A percentile compares a stretch with the other conserved stretches of the same genome.
Conservation (phyloP, 2,329 filamentous ascomycete genomes). For the Bipolaris oryzae region DNA sequence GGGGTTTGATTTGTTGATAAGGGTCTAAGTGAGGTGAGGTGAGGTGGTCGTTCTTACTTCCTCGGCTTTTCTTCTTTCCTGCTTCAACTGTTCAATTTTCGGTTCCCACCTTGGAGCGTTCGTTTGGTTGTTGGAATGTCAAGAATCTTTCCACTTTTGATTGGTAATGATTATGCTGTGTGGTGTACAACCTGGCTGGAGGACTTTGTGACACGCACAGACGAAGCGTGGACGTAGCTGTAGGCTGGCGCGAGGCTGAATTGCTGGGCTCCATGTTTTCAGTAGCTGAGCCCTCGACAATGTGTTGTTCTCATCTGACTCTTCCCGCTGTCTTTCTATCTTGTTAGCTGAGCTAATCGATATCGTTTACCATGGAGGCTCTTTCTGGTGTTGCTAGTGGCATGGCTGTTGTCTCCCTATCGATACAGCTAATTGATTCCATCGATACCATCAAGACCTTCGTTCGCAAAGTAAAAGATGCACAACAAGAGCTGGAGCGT, state of each 20-base stretch:
- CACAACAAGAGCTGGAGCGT: slow-evolving; percentile 19
- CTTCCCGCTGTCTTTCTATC: not conserved
- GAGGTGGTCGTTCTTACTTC: not conserved
- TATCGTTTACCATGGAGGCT: slow-evolving; percentile 14
- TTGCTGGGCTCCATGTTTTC: not conserved
- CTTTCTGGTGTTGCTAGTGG: slow-evolving; percentile 23
- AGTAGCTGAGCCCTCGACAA: not conserved
- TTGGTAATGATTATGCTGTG: no score
- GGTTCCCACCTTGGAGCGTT: no score
- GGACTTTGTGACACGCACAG: no score
- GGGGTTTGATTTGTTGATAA: not conserved
- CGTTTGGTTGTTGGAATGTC: no score
- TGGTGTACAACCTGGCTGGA: no score
- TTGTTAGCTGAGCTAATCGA: not conserved
- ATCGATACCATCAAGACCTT: slow-evolving; percentile 15
- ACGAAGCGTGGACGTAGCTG: not conserved
- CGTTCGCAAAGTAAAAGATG: slow-evolving; percentile 16
- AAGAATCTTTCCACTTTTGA: no score
- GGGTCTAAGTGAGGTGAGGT: no score
- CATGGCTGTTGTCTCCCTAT: slow-evolving; percentile 23
- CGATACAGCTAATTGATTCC: slow-evolving; percentile 22
- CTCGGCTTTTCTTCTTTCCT: not conserved
- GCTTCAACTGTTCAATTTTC: not conserved
- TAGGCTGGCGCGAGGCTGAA: not conserved
- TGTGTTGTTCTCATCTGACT: not conserved